Conservation (phyloP, 805 yeast genomes). For the Ogataea trehalophila region DNA sequence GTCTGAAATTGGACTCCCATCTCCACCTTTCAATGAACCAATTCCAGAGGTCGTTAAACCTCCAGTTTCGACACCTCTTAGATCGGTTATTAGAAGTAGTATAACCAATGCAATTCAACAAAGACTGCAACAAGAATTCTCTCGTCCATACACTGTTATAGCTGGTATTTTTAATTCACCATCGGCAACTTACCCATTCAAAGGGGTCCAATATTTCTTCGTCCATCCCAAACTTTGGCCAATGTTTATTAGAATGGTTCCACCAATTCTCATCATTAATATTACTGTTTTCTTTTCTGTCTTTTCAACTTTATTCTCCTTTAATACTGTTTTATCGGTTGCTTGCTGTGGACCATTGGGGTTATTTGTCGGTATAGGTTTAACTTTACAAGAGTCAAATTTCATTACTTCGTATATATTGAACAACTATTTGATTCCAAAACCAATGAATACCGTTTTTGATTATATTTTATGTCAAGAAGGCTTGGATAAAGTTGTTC, state of each 20-base stretch:
- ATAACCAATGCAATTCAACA: constrained; percentile 10
- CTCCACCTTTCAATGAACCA: too few species aligned
- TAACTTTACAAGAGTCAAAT: constrained; percentile 25
- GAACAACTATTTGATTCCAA: constrained; percentile 20
- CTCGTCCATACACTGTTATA: constrained; percentile 18
- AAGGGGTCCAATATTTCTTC: constrained; percentile 24
- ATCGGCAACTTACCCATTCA: constrained; percentile 19
- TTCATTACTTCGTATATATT: constrained; percentile 20
- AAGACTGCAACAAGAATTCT: constrained; percentile 18
- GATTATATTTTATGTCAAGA: constrained; percentile 25
- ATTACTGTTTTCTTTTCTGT: constrained; percentile 16
- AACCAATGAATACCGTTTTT: constrained; percentile 23
- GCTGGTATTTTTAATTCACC: constrained; percentile 13
- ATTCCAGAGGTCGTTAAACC: background rate
- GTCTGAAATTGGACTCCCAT: too few species aligned
- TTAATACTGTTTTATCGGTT: constrained; percentile 19
- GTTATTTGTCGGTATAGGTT: constrained; percentile 16
- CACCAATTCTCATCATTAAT: constrained; percentile 20
- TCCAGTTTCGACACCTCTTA: constrained; percentile 4
- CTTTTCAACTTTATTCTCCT: constrained; percentile 18
- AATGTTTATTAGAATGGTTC: constrained; percentile 18
- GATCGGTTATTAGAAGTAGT: background rate
- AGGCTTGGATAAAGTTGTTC: constrained; percentile 25
- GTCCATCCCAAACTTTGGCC: constrained; percentile 25
- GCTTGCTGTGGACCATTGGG: constrained; percentile 27